Base-by-base conservation (phyloP, 257 asterid species). In the Solanum raphanifolium region DNA sequence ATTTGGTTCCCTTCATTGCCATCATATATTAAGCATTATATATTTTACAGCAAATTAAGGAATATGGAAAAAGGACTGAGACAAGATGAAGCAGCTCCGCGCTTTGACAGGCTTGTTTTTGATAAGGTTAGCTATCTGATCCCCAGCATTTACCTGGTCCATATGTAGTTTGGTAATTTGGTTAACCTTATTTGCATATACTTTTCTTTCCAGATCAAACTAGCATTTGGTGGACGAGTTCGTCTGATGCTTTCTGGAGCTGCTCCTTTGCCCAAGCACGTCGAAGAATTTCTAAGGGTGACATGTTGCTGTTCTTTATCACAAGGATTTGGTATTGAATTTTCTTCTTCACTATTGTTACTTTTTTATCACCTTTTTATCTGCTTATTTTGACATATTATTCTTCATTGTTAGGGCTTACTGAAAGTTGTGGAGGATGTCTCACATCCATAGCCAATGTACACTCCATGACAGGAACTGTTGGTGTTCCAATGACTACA, bases 221-320 rank as follows among this genome's bases (percentile, higher is more conserved):
- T 89, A 93, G 99, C 91, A 58, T 96, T 96, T 89, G 99, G 99
- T 66, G 99, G 99, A 83, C 94, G 96, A 9, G 98, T 96, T 83
- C 99, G 98, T 83, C 95, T 95, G 39, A 92, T 96, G 93, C 88
- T 95, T 46, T 92, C 99, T 41, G 99, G 99, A 71, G 99, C 99
- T 83, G 99, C 99, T 43, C 99, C 99, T 21, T 89, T 96, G 86
- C 96, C 98, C 31, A 92, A 88, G 90, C 98, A 95, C 84, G 87
- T 96, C 3, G 98, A 96, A 92, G 99, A 96, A 90, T 96, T 96
- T 91, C 91, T 96, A 73, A 89, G 99, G 89, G 99, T 94, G 52
- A 92, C 99, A 31, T 94, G 98, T 92, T 91, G 99, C 90, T 93
- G 94, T 88, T 91, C 92, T 35, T 81, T 96, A 78, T 94, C 98